phyloP scores from a whole-genome alignment of 2,329 filamentous ascomycete genomes.

The Pyricularia pennisetigena region DNA sequence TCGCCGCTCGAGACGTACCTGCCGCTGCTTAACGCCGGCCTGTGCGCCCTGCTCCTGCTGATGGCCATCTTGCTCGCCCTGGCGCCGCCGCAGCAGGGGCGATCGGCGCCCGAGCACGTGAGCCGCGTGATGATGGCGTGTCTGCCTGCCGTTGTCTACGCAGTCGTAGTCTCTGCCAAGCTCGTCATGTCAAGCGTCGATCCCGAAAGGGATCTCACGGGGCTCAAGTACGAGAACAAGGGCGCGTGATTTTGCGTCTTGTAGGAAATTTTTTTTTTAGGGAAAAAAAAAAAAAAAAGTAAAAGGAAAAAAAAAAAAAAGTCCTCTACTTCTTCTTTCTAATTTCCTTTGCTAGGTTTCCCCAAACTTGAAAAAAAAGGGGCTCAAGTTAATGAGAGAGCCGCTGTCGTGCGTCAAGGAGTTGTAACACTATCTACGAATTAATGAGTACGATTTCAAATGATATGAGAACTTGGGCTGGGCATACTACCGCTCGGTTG shows the following conservation, averaged over 20 bases:
- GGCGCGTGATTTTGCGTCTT: conserved; percentile 39
- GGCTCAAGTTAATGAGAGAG: background rate
- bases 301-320: no score
- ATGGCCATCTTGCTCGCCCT: conserved; percentile 28
- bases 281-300: no score
- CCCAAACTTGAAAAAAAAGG: background rate
- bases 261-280: background rate
- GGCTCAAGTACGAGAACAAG: conserved; percentile 56
- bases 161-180: conserved; percentile 50
- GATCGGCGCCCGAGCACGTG: conserved; percentile 6
- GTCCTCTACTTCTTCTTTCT: background rate
- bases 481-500: background rate
- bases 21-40: conserved; percentile 47
- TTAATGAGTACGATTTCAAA: background rate
- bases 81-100: conserved; percentile 9
- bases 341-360: background rate
- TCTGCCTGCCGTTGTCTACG: conserved; percentile 49
- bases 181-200: conserved; percentile 59
- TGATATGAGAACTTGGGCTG: background rate
- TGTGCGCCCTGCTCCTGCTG: conserved; percentile 43
- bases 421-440: background rate
- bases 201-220: conserved; percentile 52
- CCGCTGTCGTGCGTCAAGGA: background rate
- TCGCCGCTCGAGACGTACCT: conserved; percentile 47
- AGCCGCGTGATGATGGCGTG: conserved; percentile 33